Evolutionary conservation across 164 flowering plant genomes (phyloP).

Genomic region (Nymphaea colorata): DNA sequence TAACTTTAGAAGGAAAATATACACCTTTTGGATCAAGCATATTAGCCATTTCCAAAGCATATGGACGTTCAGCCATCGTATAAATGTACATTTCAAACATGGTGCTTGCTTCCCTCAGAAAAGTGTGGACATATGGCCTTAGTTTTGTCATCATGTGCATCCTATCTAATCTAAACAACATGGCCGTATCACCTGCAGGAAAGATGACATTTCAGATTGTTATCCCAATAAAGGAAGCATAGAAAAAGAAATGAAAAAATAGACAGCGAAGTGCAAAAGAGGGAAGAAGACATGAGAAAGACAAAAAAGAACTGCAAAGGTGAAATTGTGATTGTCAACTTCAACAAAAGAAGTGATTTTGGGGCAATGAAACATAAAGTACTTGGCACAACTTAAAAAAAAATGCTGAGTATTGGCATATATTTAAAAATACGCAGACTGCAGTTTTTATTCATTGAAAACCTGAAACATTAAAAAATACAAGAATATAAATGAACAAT

Average conservation of each 20-base stretch:
- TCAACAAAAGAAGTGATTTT: no score
- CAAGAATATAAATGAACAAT: no score
- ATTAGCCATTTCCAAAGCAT: slow-evolving; percentile 70
- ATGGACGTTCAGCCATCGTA: slow-evolving; percentile 71
- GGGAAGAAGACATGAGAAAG: neutral
- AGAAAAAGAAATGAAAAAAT: neutral
- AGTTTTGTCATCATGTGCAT: slow-evolving; percentile 77
- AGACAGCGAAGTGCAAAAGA: neutral
- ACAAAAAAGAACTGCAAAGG: neutral
- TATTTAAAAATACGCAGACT: no score
- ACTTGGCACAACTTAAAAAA: no score
- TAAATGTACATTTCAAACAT: slow-evolving; percentile 83
- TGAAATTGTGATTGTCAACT: neutral
- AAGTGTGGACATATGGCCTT: slow-evolving; percentile 69
- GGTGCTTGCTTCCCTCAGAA: slow-evolving; percentile 59
- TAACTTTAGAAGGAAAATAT: slow-evolving; percentile 51
- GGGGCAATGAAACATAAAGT: no score
- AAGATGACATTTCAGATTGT: neutral
- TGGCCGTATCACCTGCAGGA: slow-evolving; percentile 30
- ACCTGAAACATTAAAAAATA: no score
- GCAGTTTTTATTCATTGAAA: no score
- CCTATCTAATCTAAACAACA: slow-evolving; percentile 40
- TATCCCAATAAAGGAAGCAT: no score
- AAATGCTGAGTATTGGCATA: no score
- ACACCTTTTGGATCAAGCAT: slow-evolving; percentile 56